phyloP scores from a whole-genome alignment of 1,284 basidiomycete species.

The Flammula alnicola region DNA sequence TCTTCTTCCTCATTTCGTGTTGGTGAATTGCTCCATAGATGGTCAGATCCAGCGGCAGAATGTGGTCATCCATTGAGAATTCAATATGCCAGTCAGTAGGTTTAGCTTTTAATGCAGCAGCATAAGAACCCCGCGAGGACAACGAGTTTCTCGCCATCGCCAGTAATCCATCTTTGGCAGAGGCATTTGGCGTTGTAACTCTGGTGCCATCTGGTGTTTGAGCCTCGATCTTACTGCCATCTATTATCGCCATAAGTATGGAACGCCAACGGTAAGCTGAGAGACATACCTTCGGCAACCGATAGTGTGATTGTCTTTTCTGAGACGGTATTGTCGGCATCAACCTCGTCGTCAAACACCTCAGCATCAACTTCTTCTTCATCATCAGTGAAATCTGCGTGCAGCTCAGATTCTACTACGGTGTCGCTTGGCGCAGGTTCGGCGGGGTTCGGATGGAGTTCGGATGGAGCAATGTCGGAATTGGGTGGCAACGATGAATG shows the following conservation, averaged over 20 bases:
- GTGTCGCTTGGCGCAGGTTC: conserved; percentile 50
- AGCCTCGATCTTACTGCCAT: conserved; percentile 90
- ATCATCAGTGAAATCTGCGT: conserved; percentile 78
- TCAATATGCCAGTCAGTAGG: conserved; percentile 96
- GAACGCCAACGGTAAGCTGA: background rate
- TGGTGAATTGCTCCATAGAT: conserved; percentile 96
- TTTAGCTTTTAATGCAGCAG: conserved; percentile 90
- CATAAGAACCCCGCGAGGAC: conserved; percentile 78
- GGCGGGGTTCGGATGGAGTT: conserved; percentile 6
- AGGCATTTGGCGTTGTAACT: conserved; percentile 82
- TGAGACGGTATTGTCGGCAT: conserved; percentile 64
- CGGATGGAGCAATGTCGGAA: conserved; percentile 12
- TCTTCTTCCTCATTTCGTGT: conserved; percentile 77
- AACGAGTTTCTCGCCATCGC: conserved; percentile 44
- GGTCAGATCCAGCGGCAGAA: conserved; percentile 85
- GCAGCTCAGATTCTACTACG: conserved; percentile 64
- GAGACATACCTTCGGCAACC: conserved; percentile 71
- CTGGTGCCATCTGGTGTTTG: conserved; percentile 96
- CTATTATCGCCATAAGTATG: conserved; percentile 39
- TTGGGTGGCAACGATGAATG: conserved; percentile 15
- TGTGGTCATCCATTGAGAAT: conserved; percentile 89
- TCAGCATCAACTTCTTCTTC: conserved; percentile 86
- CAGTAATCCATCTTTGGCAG: conserved; percentile 41
- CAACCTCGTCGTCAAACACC: conserved; percentile 75
- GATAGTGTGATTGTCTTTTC: conserved; percentile 90